A percentile compares a stretch with the other conserved stretches of the same genome.
These are phyloP conservation scores for Penicillium sp. DNA, from an alignment of 2,329 filamentous ascomycete genomes.

Conservation along the genomic window DNA sequence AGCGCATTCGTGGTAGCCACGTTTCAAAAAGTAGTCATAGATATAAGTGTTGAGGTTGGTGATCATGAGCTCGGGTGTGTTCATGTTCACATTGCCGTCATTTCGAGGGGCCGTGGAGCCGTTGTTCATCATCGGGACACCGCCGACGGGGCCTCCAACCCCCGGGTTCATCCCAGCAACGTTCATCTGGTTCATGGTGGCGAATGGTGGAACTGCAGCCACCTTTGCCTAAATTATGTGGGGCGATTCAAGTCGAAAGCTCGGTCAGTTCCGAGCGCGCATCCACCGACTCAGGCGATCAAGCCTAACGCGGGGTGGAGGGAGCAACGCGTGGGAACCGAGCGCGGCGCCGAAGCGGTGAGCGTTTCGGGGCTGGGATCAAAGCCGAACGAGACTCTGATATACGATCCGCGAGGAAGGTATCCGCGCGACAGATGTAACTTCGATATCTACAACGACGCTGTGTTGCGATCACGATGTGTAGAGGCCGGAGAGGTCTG, in stretches of 20 bases:
- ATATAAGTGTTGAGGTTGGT: slow-evolving; percentile 62
- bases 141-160: slow-evolving; percentile 56
- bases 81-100: slow-evolving; percentile 42
- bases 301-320: slow-evolving; percentile 28
- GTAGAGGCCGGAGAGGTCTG: slow-evolving; percentile 8
- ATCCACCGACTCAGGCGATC: slow-evolving; percentile 32
- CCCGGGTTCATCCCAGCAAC: slow-evolving; percentile 58
- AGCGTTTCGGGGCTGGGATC: slow-evolving; percentile 10
- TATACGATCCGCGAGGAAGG: slow-evolving; percentile 3
- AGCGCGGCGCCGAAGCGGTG: slow-evolving; percentile 18
- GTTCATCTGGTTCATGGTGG: slow-evolving; percentile 56
- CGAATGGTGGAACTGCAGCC: slow-evolving; percentile 33
- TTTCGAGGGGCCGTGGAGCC: slow-evolving; percentile 46
- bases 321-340: slow-evolving; percentile 16
- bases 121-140: slow-evolving; percentile 57
- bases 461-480: slow-evolving; percentile 14
- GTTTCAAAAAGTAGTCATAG: slow-evolving; percentile 76
- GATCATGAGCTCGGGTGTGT: slow-evolving; percentile 38
- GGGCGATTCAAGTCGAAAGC: slow-evolving; percentile 26
- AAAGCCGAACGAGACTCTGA: neutral
- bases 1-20: slow-evolving; percentile 80
- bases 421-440: slow-evolving; percentile 2
- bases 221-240: slow-evolving; percentile 33
- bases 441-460: slow-evolving; percentile 3
- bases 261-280: slow-evolving; percentile 26